Percentiles rank a stretch among this genome's conserved stretches.
phyloP scores from a whole-genome alignment of 805 yeast species.

The Pichia exigua region DNA sequence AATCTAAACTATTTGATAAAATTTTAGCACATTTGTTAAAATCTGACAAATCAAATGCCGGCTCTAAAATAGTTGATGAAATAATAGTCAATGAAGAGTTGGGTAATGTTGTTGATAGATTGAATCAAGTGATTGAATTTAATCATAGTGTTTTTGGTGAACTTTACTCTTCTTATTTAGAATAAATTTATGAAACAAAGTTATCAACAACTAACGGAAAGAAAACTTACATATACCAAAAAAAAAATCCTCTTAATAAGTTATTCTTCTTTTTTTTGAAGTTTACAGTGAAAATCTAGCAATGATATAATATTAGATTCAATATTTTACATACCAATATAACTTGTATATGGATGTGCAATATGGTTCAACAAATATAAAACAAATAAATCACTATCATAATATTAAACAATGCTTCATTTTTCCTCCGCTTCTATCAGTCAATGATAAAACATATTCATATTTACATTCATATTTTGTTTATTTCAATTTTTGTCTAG shows the following conservation, averaged over 20 bases:
- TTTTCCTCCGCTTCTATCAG: no score
- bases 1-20: conserved; percentile 39
- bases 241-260: background rate
- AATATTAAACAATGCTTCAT: no score
- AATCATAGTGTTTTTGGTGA: conserved; percentile 81
- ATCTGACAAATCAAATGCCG: background rate
- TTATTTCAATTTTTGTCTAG: no score
- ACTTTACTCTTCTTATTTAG: conserved; percentile 35
- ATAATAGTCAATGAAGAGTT: conserved; percentile 41
- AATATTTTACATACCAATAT: no score
- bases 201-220: background rate
- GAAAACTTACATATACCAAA: background rate
- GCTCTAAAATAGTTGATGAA: conserved; percentile 16
- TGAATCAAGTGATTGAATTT: conserved; percentile 61
- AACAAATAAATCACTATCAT: no score
- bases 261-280: background rate
- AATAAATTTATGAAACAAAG: background rate
- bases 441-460: no score
- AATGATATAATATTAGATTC: no score
- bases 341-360: background rate
- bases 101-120: conserved; percentile 47
- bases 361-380: background rate
- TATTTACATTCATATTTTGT: background rate
- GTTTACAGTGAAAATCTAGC: background rate
- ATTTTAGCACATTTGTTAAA: conserved; percentile 3